Base-by-base conservation (phyloP, 2,329 filamentous ascomycete genomes). In the Cladosporium sphaerospermum region DNA sequence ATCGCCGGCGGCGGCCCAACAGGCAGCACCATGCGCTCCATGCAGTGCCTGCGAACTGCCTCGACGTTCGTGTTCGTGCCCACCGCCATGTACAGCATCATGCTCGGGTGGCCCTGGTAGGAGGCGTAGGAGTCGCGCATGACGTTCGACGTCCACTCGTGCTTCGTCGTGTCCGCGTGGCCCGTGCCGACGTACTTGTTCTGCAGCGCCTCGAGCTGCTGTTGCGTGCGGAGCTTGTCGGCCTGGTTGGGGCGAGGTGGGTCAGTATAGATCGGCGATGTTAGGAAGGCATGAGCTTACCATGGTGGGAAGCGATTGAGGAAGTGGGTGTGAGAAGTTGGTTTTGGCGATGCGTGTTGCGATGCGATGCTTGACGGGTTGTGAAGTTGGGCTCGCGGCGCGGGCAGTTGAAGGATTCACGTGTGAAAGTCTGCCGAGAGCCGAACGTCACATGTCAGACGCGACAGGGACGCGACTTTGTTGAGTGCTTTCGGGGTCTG, bases 111-210 rank as follows among this genome's bases (percentile, higher is more conserved):
- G 16, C 93, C 93, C 59, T 93, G 81, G 64, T 95, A 91, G 58
- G 85, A 90, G 16, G 90, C 83, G 68, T 92, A 91, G 18, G 86
- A 95, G 75, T 99, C 93, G 69, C 93, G 90, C 68, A 90, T 82
- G 67, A 97, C 92, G 75, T 97, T 99, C 56, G 88, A 91, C 47
- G 86, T 86, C 90, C 91, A 99, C 74, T 99, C 93, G 84, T 93
- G 93, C 71, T 89, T 95, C 23, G 90, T 95, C 11, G 92, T 97
- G 75, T 99, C 93, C 41, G 92, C 89, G 71, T 96, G 91, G 19
- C 93, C 93, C 3, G 93, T 97, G 62, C 93, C 93, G 65, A 99
- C 80, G 76, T 93, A 96, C 66, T 95, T 95, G 66, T 91, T 86
- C 74, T 99, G 93, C 14, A 97, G 87, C 59, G 90, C 86, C 74